phyloP scores from a whole-genome alignment of 2,329 filamentous ascomycete species.

The Myotisia sp. region DNA sequence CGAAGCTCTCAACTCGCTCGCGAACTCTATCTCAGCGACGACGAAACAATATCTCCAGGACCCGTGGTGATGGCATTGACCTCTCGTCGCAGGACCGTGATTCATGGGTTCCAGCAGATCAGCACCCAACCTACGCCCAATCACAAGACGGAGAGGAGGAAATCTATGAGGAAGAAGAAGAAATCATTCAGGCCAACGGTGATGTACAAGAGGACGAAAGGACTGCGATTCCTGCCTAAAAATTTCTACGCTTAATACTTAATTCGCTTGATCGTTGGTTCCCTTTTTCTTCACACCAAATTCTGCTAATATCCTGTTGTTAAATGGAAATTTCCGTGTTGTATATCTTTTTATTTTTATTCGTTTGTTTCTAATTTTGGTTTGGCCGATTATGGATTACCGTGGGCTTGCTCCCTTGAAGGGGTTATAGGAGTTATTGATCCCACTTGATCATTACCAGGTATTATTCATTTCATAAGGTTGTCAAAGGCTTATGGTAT shows the following conservation, averaged over 20 bases:
- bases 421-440: too few relatives aligned
- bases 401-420: too few relatives aligned
- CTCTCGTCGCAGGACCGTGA: slow-evolving; percentile 69
- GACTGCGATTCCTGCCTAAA: slow-evolving; percentile 12
- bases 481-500: too few relatives aligned
- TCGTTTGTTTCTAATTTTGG: slow-evolving; percentile 34
- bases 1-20: slow-evolving; percentile 74
- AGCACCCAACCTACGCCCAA: slow-evolving; percentile 34
- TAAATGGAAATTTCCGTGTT: too few relatives aligned
- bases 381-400: too few relatives aligned
- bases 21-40: slow-evolving; percentile 78
- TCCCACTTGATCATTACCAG: too few relatives aligned
- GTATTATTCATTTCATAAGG: too few relatives aligned
- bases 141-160: slow-evolving; percentile 33
- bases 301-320: slow-evolving; percentile 1
- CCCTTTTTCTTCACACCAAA: background rate
- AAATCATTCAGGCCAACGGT: slow-evolving; percentile 14
- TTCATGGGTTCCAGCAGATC: slow-evolving; percentile 63
- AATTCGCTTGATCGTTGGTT: background rate
- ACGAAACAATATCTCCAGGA: slow-evolving; percentile 53
- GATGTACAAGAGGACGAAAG: slow-evolving; percentile 24
- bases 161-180: slow-evolving; percentile 20
- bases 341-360: background rate
- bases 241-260: background rate
- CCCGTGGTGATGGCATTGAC: slow-evolving; percentile 55